Evolutionary conservation across 345 rosid genomes (phyloP).

Genomic region (Populus nigra): DNA sequence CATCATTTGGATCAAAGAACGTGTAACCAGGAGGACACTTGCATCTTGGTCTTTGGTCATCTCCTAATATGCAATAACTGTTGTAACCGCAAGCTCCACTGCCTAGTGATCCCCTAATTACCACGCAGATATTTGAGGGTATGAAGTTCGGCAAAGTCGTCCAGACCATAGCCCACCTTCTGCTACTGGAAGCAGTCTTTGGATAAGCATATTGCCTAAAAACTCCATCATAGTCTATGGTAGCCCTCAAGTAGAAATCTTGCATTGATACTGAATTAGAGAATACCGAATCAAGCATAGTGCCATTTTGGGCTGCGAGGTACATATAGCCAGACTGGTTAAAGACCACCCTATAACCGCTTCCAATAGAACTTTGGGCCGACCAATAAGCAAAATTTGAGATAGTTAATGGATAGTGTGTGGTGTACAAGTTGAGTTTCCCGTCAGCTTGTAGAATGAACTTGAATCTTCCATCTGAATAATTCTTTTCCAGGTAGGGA

Average conservation of each 20-base stretch:
- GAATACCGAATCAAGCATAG: constrained; percentile 1
- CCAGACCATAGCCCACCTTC: constrained; percentile 14
- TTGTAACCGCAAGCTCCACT: constrained; percentile 61
- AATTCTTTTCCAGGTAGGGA: constrained; percentile 30
- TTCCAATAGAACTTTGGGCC: not conserved
- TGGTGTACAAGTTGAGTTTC: constrained; percentile 31
- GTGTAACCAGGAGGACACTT: constrained; percentile 20
- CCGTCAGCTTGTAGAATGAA: constrained; percentile 34
- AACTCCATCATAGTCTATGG: constrained; percentile 53
- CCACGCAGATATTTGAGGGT: constrained; percentile 43
- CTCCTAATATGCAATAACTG: constrained; percentile 41
- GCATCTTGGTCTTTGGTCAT: constrained; percentile 42
- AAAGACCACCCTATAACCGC: constrained; percentile 34
- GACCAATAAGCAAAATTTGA: constrained; percentile 29
- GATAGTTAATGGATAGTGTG: constrained; percentile 10
- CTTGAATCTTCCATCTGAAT: not conserved
- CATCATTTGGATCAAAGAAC: constrained; percentile 29
- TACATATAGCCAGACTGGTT: constrained; percentile 46
- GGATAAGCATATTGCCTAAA: constrained; percentile 55
- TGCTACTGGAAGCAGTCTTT: constrained; percentile 19
- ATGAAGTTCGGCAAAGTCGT: not conserved
- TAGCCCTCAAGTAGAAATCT: constrained; percentile 44
- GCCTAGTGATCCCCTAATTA: constrained; percentile 13
- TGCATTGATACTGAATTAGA: not conserved
- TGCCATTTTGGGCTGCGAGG: constrained; percentile 32